A percentile compares a stretch with the other conserved stretches of the same genome.
Evolutionary conservation across 225 moss, liverwort and hornwort genomes (phyloP).

Genomic region (Polytrichum formosum): DNA sequence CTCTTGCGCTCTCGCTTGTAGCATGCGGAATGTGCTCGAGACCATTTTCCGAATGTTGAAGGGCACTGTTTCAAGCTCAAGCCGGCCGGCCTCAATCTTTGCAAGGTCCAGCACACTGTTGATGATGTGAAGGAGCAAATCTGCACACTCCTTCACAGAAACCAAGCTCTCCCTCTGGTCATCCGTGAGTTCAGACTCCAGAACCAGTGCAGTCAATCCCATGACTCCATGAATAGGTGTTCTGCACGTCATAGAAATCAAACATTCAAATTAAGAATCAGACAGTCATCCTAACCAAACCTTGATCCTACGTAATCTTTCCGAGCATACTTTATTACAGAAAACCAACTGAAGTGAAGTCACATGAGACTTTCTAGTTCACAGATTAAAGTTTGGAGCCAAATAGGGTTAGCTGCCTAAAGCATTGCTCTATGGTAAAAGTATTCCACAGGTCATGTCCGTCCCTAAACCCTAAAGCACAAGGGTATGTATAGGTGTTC

Average conservation of each 20-base stretch:
- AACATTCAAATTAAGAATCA: too few relatives aligned
- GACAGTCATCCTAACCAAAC: too few relatives aligned
- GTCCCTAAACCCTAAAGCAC: too few relatives aligned
- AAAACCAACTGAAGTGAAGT: too few relatives aligned
- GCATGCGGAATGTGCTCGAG: slow-evolving; percentile 50
- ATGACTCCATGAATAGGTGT: slow-evolving; percentile 64
- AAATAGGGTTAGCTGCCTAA: too few relatives aligned
- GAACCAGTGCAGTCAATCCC: slow-evolving; percentile 51
- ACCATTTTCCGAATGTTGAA: slow-evolving; percentile 52
- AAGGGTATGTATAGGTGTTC: slow-evolving; percentile 49
- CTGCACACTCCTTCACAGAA: slow-evolving; percentile 59
- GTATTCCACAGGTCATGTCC: too few relatives aligned
- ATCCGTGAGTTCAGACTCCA: slow-evolving; percentile 39
- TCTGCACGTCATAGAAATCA: slow-evolving; percentile 15
- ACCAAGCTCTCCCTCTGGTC: slow-evolving; percentile 51
- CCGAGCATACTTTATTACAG: too few relatives aligned
- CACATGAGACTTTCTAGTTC: too few relatives aligned
- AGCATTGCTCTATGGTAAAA: too few relatives aligned
- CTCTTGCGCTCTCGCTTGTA: slow-evolving; percentile 33
- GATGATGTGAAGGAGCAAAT: slow-evolving; percentile 58
- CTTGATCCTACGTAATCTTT: too few relatives aligned
- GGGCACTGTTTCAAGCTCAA: slow-evolving; percentile 53
- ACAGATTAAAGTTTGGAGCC: too few relatives aligned
- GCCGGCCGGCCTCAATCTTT: slow-evolving; percentile 61
- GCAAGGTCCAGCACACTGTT: slow-evolving; percentile 68